These are phyloP conservation scores for Lactarius indigo DNA, from an alignment of 768 basidiomycete genomes.

Conservation along the genomic window DNA sequence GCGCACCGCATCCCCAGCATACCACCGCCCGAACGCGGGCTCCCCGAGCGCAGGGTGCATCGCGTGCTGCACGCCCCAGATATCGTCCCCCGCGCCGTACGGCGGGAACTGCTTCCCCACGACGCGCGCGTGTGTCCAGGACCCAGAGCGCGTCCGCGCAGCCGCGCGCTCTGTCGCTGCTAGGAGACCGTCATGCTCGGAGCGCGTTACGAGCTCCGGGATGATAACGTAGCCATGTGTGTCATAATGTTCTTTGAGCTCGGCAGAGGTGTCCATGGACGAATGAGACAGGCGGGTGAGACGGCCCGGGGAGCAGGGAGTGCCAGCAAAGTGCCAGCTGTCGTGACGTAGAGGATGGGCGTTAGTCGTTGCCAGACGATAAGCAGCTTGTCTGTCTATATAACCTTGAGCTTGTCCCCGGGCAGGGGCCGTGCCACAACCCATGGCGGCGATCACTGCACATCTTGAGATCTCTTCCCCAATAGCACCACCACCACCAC, in stretches of 20 bases:
- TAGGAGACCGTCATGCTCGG: conserved; percentile 39
- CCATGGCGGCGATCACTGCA: conserved; percentile 2
- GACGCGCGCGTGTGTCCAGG: conserved; percentile 63
- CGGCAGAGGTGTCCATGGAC: background rate
- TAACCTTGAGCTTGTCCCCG: background rate
- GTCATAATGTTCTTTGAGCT: conserved; percentile 49
- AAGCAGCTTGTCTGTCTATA: background rate
- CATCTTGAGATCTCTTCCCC: background rate
- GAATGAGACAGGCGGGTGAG: background rate
- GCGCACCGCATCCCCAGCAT: conserved; percentile 52
- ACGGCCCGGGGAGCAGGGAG: background rate
- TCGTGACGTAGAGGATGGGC: background rate
- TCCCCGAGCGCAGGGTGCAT: conserved; percentile 75
- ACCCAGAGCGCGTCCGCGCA: conserved; percentile 51
- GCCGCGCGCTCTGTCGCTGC: conserved; percentile 51
- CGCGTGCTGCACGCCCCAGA: conserved; percentile 78
- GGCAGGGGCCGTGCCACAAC: background rate
- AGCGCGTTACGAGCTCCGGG: conserved; percentile 46
- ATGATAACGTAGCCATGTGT: conserved; percentile 64
- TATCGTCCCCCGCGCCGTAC: conserved; percentile 57
- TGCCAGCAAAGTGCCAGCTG: background rate
- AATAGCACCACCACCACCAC: no score
- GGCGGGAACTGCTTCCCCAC: conserved; percentile 82
- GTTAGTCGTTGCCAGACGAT: no score
- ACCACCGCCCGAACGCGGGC: conserved; percentile 61